A percentile compares a stretch with the other conserved stretches of the same genome.
Conservation (phyloP, 768 basidiomycete genomes). For the Agaricus bisporus region DNA sequence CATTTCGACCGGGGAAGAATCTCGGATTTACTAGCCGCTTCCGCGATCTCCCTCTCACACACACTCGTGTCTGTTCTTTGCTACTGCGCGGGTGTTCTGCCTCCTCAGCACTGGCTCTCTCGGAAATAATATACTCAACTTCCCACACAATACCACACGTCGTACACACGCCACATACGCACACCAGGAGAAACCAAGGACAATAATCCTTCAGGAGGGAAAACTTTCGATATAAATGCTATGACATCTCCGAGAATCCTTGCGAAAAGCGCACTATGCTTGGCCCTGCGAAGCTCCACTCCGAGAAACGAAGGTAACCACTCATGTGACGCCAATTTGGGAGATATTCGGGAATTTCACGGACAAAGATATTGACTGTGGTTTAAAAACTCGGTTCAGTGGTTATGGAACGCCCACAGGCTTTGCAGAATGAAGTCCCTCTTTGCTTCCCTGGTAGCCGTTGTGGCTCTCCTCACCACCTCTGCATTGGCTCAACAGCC, state of each 20-base stretch:
- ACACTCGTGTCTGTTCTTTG: background rate
- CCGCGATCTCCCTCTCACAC: background rate
- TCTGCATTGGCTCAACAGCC: slow-evolving; percentile 22
- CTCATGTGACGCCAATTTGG: slow-evolving; percentile 6
- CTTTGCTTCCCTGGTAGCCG: slow-evolving; percentile 23
- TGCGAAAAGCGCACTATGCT: background rate
- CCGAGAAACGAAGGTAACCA: background rate
- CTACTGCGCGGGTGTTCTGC: background rate
- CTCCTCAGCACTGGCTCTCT: background rate
- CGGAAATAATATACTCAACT: background rate
- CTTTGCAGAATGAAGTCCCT: slow-evolving; percentile 13
- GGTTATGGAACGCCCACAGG: background rate
- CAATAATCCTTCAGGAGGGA: background rate
- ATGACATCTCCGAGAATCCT: slow-evolving; percentile 1
- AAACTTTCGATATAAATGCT: background rate
- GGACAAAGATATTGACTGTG: slow-evolving; percentile 2
- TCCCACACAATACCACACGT: too few relatives aligned
- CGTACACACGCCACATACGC: too few relatives aligned
- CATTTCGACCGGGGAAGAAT: background rate
- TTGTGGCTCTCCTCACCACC: slow-evolving; percentile 15
- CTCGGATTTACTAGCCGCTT: background rate
- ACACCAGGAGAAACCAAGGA: background rate
- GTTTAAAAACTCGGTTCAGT: slow-evolving; percentile 2
- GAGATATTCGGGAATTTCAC: slow-evolving; percentile 8
- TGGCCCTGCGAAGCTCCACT: background rate